These are phyloP conservation scores for Coniochaeta prunicola DNA, from an alignment of 2,329 filamentous ascomycete genomes.

Conservation along the genomic window DNA sequence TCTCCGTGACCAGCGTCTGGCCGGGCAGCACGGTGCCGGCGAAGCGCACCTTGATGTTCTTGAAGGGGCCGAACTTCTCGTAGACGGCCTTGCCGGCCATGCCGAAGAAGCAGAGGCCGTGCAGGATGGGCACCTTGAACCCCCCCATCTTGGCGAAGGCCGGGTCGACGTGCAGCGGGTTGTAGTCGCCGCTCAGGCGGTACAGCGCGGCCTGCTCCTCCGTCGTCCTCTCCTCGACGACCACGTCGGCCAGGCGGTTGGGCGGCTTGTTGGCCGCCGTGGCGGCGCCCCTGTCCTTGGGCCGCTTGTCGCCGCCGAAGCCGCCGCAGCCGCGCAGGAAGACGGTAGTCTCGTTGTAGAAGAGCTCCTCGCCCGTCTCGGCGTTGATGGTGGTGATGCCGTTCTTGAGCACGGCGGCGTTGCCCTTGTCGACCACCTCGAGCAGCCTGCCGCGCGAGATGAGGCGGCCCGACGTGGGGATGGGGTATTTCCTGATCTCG, in stretches of 20 bases:
- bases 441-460: constrained; percentile 73
- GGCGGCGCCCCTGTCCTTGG: constrained; percentile 67
- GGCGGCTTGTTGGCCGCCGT: constrained; percentile 77
- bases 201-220: constrained; percentile 93
- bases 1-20: constrained; percentile 86
- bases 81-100: constrained; percentile 86
- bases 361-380: constrained; percentile 78
- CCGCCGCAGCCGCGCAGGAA: constrained; percentile 89
- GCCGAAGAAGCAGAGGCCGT: constrained; percentile 95
- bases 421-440: constrained; percentile 94
- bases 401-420: constrained; percentile 73
- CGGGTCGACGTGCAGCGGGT: constrained; percentile 94
- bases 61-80: constrained; percentile 72
- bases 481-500: constrained; percentile 84
- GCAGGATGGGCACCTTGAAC: constrained; percentile 89
- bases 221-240: constrained; percentile 78
- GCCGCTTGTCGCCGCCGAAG: constrained; percentile 78
- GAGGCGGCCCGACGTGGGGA: constrained; percentile 76
- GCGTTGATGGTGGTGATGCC: constrained; percentile 80
- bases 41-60: constrained; percentile 90
- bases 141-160: constrained; percentile 90
- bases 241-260: constrained; percentile 66
- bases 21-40: constrained; percentile 79
- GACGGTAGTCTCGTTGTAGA: constrained; percentile 93
- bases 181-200: constrained; percentile 87